Conservation (phyloP, 345 rosid species). For the Salix dunnii region DNA sequence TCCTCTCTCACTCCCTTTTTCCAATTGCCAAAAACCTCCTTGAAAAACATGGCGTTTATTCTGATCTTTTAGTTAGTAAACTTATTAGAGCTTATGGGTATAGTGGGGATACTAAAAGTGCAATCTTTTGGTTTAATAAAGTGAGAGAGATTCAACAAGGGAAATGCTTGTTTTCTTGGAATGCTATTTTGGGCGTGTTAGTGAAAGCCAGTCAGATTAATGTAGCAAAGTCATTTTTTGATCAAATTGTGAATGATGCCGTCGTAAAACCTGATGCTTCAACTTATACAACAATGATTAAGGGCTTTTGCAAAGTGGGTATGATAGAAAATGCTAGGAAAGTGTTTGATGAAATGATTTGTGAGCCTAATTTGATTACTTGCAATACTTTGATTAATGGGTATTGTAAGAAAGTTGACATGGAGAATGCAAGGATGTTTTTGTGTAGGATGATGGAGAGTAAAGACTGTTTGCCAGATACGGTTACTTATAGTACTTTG, state of each 20-base stretch:
- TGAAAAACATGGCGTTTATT: slow-evolving; percentile 20
- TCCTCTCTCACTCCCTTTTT: slow-evolving; percentile 32
- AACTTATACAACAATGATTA: slow-evolving; percentile 36
- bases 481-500: slow-evolving; percentile 36
- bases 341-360: slow-evolving; percentile 45
- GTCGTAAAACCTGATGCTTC: slow-evolving; percentile 32
- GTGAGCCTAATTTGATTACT: slow-evolving; percentile 29
- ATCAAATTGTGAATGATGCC: slow-evolving; percentile 20
- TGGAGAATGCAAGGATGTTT: slow-evolving; percentile 25
- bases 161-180: slow-evolving; percentile 27
- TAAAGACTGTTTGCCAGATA: slow-evolving; percentile 24
- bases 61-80: slow-evolving; percentile 31
- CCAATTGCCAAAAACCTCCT: slow-evolving; percentile 26
- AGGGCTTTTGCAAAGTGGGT: slow-evolving; percentile 31
- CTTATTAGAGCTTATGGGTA: slow-evolving; percentile 34
- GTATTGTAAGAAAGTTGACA: slow-evolving; percentile 36
- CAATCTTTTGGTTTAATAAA: slow-evolving; percentile 37
- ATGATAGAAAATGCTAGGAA: slow-evolving; percentile 32
- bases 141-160: slow-evolving; percentile 25
- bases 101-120: slow-evolving; percentile 24
- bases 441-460: slow-evolving; percentile 16
- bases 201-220: slow-evolving; percentile 20
- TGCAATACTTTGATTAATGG: slow-evolving; percentile 44
- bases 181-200: slow-evolving; percentile 34
- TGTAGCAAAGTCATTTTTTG: slow-evolving; percentile 26